Base-by-base conservation (phyloP, 495 filamentous ascomycete species). In the Cercophora sp. region DNA sequence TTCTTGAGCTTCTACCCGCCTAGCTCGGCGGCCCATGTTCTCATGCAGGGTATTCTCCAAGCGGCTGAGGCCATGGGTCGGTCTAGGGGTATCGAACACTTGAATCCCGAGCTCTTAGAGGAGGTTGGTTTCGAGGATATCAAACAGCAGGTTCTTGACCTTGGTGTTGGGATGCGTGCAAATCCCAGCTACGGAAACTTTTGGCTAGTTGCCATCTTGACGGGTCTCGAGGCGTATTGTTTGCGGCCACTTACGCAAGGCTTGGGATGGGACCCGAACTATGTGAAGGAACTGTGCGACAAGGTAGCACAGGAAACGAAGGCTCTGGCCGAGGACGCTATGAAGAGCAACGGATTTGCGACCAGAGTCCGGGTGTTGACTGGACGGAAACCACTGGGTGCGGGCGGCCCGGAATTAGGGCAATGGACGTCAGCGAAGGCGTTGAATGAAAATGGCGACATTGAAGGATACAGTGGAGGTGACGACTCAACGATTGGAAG, bases 61-160 rank as follows among this genome's bases (percentile, higher is more conserved):
- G 80, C 79, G 8, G 59, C 66, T 10, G 54, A 63, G 24, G 44
- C 62, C 39, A 62, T 69, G 4, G 79, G 80, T 0, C 71, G 72
- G 5, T 77, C 74, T 0, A 65, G 80, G 13, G 77, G 78, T 19
- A 61, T 78, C 5, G 62, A 56, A 18, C 86, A 90, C 65, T 66
- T 89, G 42, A 62, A 74, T 23, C 69, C 71, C 22, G 48, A 66
- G 6, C 62, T 74, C 3, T 70, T 90, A 3, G 62, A 66, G 20
- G 73, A 77, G 5, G 71, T 75, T 0, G 86, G 86, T 4, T 86
- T 88, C 59, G 77, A 79, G 26, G 80, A 88, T 47, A 69, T 85
- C 35, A 70, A 71, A 3, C 65, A 78, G 5, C 73, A 68, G 11
- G 74, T 79, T 31, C 74, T 81, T 46, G 74, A 75, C 24, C 74